phyloP scores from a whole-genome alignment of 2,329 filamentous ascomycete species.

The Teratosphaeria epicoccoides region DNA sequence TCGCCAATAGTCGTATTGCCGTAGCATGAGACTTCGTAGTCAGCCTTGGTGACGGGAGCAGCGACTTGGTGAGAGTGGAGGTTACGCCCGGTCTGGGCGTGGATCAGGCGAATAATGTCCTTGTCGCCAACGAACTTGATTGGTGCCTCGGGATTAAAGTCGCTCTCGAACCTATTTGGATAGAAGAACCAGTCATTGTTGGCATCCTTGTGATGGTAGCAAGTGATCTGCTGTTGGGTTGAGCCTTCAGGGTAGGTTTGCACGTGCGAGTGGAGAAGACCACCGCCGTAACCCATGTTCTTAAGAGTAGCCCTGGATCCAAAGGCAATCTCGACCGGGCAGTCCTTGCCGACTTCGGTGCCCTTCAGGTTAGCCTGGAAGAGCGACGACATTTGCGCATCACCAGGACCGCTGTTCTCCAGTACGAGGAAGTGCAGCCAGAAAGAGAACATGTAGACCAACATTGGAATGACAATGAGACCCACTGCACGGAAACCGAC shows the following conservation, averaged over 20 bases:
- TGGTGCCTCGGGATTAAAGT: constrained; percentile 60
- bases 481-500: constrained; percentile 70
- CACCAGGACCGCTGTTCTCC: constrained; percentile 85
- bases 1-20: constrained; percentile 93
- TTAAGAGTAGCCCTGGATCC: constrained; percentile 89
- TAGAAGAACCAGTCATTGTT: constrained; percentile 99
- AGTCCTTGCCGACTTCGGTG: constrained; percentile 88
- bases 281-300: constrained; percentile 98
- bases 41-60: constrained; percentile 78
- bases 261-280: constrained; percentile 89
- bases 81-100: constrained; percentile 92
- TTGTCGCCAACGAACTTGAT: constrained; percentile 67
- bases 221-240: constrained; percentile 89
- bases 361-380: constrained; percentile 96
- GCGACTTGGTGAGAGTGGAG: constrained; percentile 86
- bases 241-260: constrained; percentile 95
- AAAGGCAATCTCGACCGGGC: constrained; percentile 79
- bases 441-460: constrained; percentile 94
- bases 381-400: constrained; percentile 99
- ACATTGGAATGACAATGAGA: constrained; percentile 75
- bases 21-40: constrained; percentile 90
- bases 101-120: constrained; percentile 73
- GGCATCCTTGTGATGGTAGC: constrained; percentile 98
- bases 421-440: constrained; percentile 89
- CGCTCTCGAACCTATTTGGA: constrained; percentile 68